Evolutionary conservation across 1,139 yeast species (phyloP), one percentile per base, ranked within the genome.

Genomic region (Kluyveromyces sp.): DNA sequence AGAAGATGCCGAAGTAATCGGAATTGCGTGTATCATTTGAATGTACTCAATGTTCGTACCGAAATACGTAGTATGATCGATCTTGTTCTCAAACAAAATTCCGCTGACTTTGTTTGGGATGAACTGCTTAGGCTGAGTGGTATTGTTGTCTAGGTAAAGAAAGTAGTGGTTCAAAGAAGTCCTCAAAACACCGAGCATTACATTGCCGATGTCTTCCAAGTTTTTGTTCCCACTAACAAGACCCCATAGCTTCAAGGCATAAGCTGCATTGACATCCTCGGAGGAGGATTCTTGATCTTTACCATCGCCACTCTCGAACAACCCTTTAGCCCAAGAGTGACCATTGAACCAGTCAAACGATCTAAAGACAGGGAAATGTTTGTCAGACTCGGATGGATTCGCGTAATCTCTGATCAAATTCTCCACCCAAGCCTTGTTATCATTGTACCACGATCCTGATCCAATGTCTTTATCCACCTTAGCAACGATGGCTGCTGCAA

Each of bases 11-110:
- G 96, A 92, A 0, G 95, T 87, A 39, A 86, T 70, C 19, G 98
- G 95, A 47, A 92, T 72, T 82, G 94, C 92, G 61, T 92, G 97
- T 50, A 92, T 89, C 60, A 96, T 96, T 58, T 89, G 97, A 44
- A 92, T 88, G 63, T 83, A 92, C 63, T 89, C 92, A 34, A 70
- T 59, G 44, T 77, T 72, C 54, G 72, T 72, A 3, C 96, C 96
- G 57, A 88, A 88, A 66, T 80, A 88, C 1, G 96, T 92, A 2
- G 96, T 87, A 66, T 86, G 95, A 54, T 86, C 95, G 47, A 86
- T 67, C 67, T 92, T 89, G 66, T 89, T 89, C 64, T 89, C 96
- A 62, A 81, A 83, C 41, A 81, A 60, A 35, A 83, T 83, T 32
- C 94, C 94, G 41, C 85, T 73, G 2, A 83, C 92, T 60, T 80